Base-by-base conservation (phyloP, 345 rosid genomes). In the Pelargonium nanum region DNA sequence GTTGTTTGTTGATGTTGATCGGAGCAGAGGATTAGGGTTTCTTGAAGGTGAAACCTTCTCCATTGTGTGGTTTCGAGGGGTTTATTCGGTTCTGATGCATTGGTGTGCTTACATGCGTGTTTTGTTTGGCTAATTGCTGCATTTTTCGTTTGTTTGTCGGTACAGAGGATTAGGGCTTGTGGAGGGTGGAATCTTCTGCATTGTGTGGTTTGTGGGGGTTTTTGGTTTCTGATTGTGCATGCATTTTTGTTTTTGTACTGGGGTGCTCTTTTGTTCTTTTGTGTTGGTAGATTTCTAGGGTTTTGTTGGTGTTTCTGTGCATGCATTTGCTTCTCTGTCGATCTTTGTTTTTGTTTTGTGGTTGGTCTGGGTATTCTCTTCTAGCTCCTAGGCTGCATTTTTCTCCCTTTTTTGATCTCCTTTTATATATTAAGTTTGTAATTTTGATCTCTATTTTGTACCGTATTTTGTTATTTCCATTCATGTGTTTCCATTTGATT, bases 181-280 rank as follows among this genome's bases (percentile, higher is more conserved):
- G 32, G 7, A 7, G 4, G 6, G 45, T 34, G 32, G 7, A 7
- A 3, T 7, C 32, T 28, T 28, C 45, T 34, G 45, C 45, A 34
- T 34, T 34, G 45, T 34, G 45, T 9, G 7, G 10, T 19, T 53
- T 19, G 4, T 55, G 17, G 24, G 26, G 0, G 45, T 24, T 34
- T 23, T 1, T 59, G 25, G 19, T 17, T 34, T 30, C 0, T 53
- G 25, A 22, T 13, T 55, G 19, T 6, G 60, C 65, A n/a, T 54
- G 63, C 65, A 54, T 66, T 59, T 28, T 22, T 62, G 7, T 34
- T 59, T 30, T 23, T 55, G 7, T 22, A 26, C 10, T 48, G 61
- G 45, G 45, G 6, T 3, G 34, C 34, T 8, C 8, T 28, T 28
- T 8, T 8, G 5, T 34, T 34, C 45, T 3, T 15, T 34, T 34